Evolutionary conservation across 208 protist genomes (phyloP), one percentile per base, ranked within the genome.

Genomic region (Trypanosoma grayi): DNA sequence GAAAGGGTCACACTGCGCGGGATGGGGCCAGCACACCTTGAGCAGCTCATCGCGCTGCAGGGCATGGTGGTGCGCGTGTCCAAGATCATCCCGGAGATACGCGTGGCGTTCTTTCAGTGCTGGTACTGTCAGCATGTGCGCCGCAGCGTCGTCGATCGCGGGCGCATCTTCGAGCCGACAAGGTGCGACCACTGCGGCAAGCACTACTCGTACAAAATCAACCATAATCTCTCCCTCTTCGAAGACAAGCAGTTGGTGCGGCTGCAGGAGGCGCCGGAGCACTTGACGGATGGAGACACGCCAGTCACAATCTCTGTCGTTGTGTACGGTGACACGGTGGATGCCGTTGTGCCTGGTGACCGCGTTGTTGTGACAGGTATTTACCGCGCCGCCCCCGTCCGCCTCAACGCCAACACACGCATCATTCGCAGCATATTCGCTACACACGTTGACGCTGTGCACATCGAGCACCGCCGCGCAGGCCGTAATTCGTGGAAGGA

Each of bases 281-380:
- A 87, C 53, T 97, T 99, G n/a, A 90, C 97, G 16, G 97, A 99
- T 45, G 99, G 99, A 37, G 98, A 99, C 64, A 99, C 98, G 22
- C 99, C 99, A 13, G 87, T 98, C 47, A 98, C 98, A 0, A 97
- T 99, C 6, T 94, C 83, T 10, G 53, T 99, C 3, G 92, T 97
- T 9, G 85, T 94, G 6, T 99, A 97, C 73, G 93, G 98, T 33
- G 74, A 79, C 27, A 73, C 99, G 39, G 97, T 99, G n/a, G 98
- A 99, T 60, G 61, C 77, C 10, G 83, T 94, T 6, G 93, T 96
- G 48, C 98, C 98, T 0, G 98, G 98, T 41, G 98, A 99, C 61
- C 93, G 97, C 48, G 81, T 99, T 1, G 81, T 98, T 13, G 83
- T 99, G 14, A 99, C 98, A 0, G 99, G 99, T 33, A 97, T 99